Base-by-base conservation (phyloP, 1,284 basidiomycete genomes). In the Ustilago sp. region DNA sequence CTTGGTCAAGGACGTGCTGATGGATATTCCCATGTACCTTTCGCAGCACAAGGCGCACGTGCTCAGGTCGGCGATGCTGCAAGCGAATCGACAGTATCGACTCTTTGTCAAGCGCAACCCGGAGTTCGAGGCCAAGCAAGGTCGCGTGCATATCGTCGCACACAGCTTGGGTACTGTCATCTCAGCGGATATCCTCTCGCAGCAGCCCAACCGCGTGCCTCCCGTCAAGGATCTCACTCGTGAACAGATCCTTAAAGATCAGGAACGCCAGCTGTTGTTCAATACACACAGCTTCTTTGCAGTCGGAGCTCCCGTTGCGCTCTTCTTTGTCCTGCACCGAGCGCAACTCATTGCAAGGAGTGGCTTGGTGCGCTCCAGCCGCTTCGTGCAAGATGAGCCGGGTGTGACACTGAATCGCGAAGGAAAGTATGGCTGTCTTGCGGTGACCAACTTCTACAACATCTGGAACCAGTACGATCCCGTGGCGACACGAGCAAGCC, bases 61-160 rank as follows among this genome's bases (percentile, higher is more conserved):
- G 88, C 88, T 89, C 47, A 87, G 88, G 75, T 88, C 89, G 2
- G 89, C 86, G 35, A 67, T 80, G 52, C 47, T 45, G 34, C 80
- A 82, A 35, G 61, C 68, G 23, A 80, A 80, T 53, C 77, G 87
- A n/a, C 86, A 88, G 50, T 90, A 89, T 77, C 86, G 89, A 4
- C 77, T 89, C 8, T 90, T 89, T 88, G 86, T 87, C 50, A 88
- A 88, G 13, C 86, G 89, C 17, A 88, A 90, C 79, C 89, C 89
- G 13, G 69, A 68, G 17, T 83, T 82, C 43, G 73, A 81, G 63
- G 80, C 83, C 56, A 80, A 86, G 41, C 88, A 88, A 0, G 83
- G 88, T 9, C 87, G 89, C 35, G 86, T 87, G 41, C 87, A 87
- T 63, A 79, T 88, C 38, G 77, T 88, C 31, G 87, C 85, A 1